Percentiles rank a stretch among this genome's conserved stretches.
phyloP scores from a whole-genome alignment of 768 basidiomycete species.

The Ephemerocybe angulata region DNA sequence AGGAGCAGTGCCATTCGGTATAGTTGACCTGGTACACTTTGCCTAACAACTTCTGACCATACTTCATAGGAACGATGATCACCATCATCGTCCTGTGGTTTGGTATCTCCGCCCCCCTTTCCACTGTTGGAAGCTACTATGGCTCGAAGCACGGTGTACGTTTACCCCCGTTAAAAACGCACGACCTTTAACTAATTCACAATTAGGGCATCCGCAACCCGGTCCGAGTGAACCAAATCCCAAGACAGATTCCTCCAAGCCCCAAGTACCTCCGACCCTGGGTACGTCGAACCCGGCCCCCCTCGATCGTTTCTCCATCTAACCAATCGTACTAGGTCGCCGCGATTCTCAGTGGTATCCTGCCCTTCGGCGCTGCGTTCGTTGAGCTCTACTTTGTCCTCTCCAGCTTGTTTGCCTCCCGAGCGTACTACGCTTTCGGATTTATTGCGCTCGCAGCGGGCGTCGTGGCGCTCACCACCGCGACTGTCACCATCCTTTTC shows the following conservation, averaged over 20 bases:
- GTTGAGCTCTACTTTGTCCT: conserved; percentile 93
- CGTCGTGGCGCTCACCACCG: conserved; percentile 82
- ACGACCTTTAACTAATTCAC: background rate
- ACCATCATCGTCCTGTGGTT: conserved; percentile 87
- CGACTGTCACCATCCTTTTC: conserved; percentile 85
- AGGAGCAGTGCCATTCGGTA: conserved; percentile 94
- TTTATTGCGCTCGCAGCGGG: conserved; percentile 86
- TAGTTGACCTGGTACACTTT: conserved; percentile 11
- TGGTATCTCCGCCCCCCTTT: conserved; percentile 88
- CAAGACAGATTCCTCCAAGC: conserved; percentile 88
- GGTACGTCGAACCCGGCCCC: conserved; percentile 40
- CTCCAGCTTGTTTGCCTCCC: conserved; percentile 86
- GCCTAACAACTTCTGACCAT: background rate
- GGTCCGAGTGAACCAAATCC: conserved; percentile 87
- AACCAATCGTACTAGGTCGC: conserved; percentile 44
- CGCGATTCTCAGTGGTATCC: conserved; percentile 80
- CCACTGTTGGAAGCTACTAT: conserved; percentile 79
- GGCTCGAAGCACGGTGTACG: conserved; percentile 85
- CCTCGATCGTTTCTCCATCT: conserved; percentile 1
- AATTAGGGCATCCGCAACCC: conserved; percentile 78
- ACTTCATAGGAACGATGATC: conserved; percentile 67
- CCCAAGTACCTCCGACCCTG: conserved; percentile 82
- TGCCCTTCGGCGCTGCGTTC: conserved; percentile 94
- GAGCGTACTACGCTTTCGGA: conserved; percentile 95
- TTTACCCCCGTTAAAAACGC: background rate